Conservation (phyloP, 129 eudicot genomes). For the Mikania micrantha region DNA sequence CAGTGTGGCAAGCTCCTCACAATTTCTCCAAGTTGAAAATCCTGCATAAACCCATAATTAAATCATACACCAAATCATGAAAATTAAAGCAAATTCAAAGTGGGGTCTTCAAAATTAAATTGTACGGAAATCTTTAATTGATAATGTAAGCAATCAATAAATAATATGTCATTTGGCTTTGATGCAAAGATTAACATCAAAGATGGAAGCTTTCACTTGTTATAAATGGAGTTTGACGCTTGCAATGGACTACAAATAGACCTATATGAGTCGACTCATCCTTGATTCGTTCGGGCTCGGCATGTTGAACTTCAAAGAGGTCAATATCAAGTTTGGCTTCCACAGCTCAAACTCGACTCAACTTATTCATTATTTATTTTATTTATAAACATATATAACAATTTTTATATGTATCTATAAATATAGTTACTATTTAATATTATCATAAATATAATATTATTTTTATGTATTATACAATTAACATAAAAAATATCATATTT, state of each 20-base stretch:
- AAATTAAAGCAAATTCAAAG: constrained; percentile 2
- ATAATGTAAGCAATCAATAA: background rate
- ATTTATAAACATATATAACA: too few species aligned
- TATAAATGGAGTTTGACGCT: constrained; percentile 8
- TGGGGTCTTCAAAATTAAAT: constrained; percentile 1
- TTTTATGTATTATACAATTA: too few species aligned
- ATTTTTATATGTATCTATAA: too few species aligned
- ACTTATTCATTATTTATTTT: too few species aligned
- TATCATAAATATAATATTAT: too few species aligned
- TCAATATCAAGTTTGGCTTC: too few species aligned
- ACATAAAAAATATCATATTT: too few species aligned
- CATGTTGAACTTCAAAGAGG: too few species aligned
- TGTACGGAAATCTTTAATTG: background rate
- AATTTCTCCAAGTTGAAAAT: constrained; percentile 78
- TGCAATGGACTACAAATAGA: background rate
- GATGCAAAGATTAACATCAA: background rate
- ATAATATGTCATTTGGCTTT: background rate
- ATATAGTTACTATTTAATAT: too few species aligned
- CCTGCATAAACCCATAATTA: constrained; percentile 54
- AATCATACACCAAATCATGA: background rate
- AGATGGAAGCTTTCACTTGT: background rate
- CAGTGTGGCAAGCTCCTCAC: constrained; percentile 90
- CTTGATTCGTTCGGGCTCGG: too few species aligned
- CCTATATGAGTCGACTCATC: too few species aligned
- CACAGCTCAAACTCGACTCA: too few species aligned